A percentile compares a stretch with the other conserved stretches of the same genome.
phyloP scores from a whole-genome alignment of 2,329 filamentous ascomycete genomes.

The Fusarium concolor region DNA sequence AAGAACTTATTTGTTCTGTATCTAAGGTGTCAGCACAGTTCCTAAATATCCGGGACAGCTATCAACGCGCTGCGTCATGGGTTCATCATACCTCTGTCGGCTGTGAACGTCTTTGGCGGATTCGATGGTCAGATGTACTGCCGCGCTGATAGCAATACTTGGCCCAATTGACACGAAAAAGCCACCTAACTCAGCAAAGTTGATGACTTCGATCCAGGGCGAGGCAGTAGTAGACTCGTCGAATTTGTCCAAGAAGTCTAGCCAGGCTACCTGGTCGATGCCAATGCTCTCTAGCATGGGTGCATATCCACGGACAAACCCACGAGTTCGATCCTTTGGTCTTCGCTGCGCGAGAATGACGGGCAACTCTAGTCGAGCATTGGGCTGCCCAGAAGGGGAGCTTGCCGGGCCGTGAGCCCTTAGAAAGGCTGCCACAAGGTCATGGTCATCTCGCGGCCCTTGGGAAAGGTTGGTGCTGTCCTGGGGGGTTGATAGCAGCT shows the following conservation, averaged over 20 bases:
- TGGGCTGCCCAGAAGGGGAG: no score
- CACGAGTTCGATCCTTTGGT: slow-evolving; percentile 21
- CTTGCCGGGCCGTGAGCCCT: not conserved
- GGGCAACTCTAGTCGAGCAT: not conserved
- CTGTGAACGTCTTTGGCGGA: slow-evolving; percentile 11
- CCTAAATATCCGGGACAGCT: not conserved
- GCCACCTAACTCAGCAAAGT: slow-evolving; percentile 17
- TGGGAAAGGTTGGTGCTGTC: not conserved
- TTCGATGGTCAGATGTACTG: slow-evolving; percentile 4
- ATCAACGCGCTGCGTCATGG: accelerated
- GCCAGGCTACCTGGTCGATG: slow-evolving; percentile 13
- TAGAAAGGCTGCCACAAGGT: slow-evolving; percentile 6
- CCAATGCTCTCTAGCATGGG: slow-evolving; percentile 4
- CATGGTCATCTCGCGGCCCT: not conserved
- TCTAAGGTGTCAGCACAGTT: not conserved
- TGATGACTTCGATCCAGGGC: slow-evolving; percentile 16
- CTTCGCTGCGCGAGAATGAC: slow-evolving; percentile 14
- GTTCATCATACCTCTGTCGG: not conserved
- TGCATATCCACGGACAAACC: slow-evolving; percentile 19
- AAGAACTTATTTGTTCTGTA: slow-evolving; percentile 15
- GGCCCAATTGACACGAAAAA: slow-evolving; percentile 9
- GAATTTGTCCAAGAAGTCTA: slow-evolving; percentile 20
- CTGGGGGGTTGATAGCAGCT: slow-evolving; percentile 7
- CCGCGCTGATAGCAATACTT: slow-evolving; percentile 19
- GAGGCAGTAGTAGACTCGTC: slow-evolving; percentile 12